Base-by-base conservation (phyloP, 2,329 filamentous ascomycete species). In the Myriosclerotinia duriaeana region DNA sequence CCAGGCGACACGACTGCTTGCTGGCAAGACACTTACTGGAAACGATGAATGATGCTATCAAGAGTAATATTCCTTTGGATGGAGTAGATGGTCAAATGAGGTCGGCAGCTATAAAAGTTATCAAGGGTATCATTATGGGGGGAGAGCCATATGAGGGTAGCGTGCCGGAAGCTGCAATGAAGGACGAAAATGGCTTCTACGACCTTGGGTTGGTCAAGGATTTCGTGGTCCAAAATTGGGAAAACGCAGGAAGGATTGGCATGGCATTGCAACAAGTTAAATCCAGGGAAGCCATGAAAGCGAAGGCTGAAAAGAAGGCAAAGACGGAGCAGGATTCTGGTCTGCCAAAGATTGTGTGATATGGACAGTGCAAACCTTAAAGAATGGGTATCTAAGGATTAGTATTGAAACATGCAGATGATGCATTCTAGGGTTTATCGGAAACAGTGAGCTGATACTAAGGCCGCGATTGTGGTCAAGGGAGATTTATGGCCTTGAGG, bases 51-150 rank as follows among this genome's bases (percentile, higher is more conserved):
- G 73, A 75, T 1, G 74, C 84, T n/a, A 82, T 83, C 71, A 81
- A 82, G 67, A 71, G 69, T 0, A 68, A 70, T 7, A 70, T 81
- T 1, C 79, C 78, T 3, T 72, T 65, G 22, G 63, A 59, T n/a
- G 55, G 54, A 26, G 48, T 52, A 9, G 14, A 53, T 61, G 9
- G 8, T 11, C 30, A 46, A 52, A 14, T 22, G 7, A 63, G 73
- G 71, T 69, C 68, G 5, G 59, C 73, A 2, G 73, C 74, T 1
- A 69, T 79, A 42, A 79, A 78, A 48, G 81, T 80, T 1, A 70
- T 88, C 53, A 83, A 80, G 72, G 79, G 75, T 66, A 80, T 87
- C 62, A 76, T 88, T 36, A 69, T 87, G 55, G 76, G 82, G 2
- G 78, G 76, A 0, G 78, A 84, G 44, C 53, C 66, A 1, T 75